Evolutionary conservation across 139 green algal genomes (phyloP), one percentile per base, ranked within the genome.

Genomic region (Picochlorum costavermella): DNA sequence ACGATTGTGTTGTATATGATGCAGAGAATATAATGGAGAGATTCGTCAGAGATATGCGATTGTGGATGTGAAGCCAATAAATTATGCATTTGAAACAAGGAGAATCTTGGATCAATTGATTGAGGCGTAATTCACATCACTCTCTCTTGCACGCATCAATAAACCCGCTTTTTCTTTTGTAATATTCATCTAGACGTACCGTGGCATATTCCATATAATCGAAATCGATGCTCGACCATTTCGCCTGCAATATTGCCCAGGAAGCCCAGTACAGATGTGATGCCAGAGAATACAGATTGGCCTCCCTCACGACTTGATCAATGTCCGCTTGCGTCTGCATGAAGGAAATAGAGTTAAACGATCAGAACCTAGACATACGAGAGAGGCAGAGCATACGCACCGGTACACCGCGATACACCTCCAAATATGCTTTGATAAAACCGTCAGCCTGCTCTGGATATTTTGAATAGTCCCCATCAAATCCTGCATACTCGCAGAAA

Each of bases 401-500:
- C n/a, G 30, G 20, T 31, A 9, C 9, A 53, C 58, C 28, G 12
- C 56, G 40, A 23, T 20, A 49, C 8, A 28, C 25, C 3, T 37
- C 13, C n/a, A 66, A 53, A 61, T 75, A 77, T 17, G 53, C 26
- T 40, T 30, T 43, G 23, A 77, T 6, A 74, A 74, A 77, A 5
- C 9, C 31, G 9, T 6, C 10, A 3, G 14, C 30, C 25, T 14
- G 5, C 3, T 12, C 36, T 59, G 60, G 60, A 25, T 66, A 96
- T 56, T 75, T 72, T 2, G 26, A 70, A 60, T 92, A 96, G 48
- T 95, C 88, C 58, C 89, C 89, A n/a, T 98, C 88, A 68, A 97
- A 95, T 4, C 92, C 93, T 6, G 92, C 92, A 58, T 92, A 98
- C 76, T 99, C 94, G 61, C 85, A 90, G 77, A 97, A 99, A 63